Percentiles rank a stretch among this genome's conserved stretches.
These are phyloP conservation scores for Aureobasidium sp. DNA, from an alignment of 2,329 filamentous ascomycete species.

Conservation along the genomic window DNA sequence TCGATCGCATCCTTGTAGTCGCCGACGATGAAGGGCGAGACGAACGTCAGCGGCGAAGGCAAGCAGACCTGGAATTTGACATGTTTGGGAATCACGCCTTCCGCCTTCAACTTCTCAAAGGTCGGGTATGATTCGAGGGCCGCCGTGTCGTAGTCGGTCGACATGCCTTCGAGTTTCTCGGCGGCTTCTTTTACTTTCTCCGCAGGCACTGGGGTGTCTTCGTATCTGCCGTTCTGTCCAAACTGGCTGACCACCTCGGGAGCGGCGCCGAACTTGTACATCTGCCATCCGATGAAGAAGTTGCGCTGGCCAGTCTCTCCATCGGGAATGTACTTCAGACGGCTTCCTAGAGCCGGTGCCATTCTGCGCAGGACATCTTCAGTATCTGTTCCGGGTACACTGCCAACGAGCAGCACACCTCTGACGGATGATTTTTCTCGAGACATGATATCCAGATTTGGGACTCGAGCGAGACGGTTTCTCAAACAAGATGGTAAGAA, in stretches of 20 bases:
- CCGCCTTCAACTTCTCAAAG: slow-evolving; percentile 27
- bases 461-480: neutral
- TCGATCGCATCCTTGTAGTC: slow-evolving; percentile 27
- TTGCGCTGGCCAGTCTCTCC: slow-evolving; percentile 35
- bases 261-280: slow-evolving; percentile 24
- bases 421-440: neutral
- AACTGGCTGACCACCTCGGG: slow-evolving; percentile 9
- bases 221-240: neutral
- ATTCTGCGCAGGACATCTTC: slow-evolving; percentile 30
- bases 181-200: slow-evolving; percentile 12
- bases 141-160: slow-evolving; percentile 29
- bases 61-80: slow-evolving; percentile 32
- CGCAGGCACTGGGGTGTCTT: neutral
- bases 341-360: slow-evolving; percentile 26
- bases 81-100: slow-evolving; percentile 26
- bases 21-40: slow-evolving; percentile 19
- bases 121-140: slow-evolving; percentile 31
- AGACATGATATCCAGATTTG: neutral
- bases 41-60: slow-evolving; percentile 23
- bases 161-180: slow-evolving; percentile 17
- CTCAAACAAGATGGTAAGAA: neutral
- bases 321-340: slow-evolving; percentile 35
- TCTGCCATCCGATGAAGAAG: slow-evolving; percentile 32
- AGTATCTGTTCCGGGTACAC: slow-evolving; percentile 31
- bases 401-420: slow-evolving; percentile 33